Percentiles rank a stretch among this genome's conserved stretches.
phyloP scores from a whole-genome alignment of 768 basidiomycete species.

The Trametopsis cervina region DNA sequence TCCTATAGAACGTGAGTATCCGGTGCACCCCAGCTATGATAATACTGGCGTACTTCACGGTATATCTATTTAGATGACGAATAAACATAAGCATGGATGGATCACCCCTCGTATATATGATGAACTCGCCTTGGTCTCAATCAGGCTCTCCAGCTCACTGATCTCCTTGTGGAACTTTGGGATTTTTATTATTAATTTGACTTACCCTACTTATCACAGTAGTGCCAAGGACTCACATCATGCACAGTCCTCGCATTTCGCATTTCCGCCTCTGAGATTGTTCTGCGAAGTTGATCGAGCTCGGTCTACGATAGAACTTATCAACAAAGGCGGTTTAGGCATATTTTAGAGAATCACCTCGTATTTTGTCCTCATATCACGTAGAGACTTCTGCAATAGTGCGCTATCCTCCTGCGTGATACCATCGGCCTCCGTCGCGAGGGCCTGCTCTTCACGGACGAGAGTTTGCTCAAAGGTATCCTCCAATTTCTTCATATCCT shows the following conservation, averaged over 20 bases:
- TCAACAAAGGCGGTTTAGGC: neutral
- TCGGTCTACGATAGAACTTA: slow-evolving; percentile 40
- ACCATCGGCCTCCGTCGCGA: slow-evolving; percentile 17
- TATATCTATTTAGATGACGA: slow-evolving; percentile 71
- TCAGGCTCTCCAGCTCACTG: slow-evolving; percentile 82
- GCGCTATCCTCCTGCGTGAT: slow-evolving; percentile 26
- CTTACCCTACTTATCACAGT: neutral
- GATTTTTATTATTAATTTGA: slow-evolving; percentile 8
- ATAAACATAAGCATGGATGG: too few species aligned
- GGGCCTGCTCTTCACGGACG: slow-evolving; percentile 40
- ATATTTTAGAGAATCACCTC: slow-evolving; percentile 39
- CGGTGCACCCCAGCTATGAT: too few species aligned
- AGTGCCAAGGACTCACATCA: slow-evolving; percentile 41
- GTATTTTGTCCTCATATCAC: slow-evolving; percentile 43
- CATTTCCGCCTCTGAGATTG: slow-evolving; percentile 62
- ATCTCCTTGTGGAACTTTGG: slow-evolving; percentile 84
- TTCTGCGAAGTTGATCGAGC: slow-evolving; percentile 64
- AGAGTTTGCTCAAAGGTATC: slow-evolving; percentile 61
- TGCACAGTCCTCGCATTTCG: slow-evolving; percentile 65
- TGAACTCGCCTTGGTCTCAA: slow-evolving; percentile 83
- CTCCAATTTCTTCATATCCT: slow-evolving; percentile 77
- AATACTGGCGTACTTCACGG: slow-evolving; percentile 65
- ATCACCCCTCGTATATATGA: too few species aligned
- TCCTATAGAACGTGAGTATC: slow-evolving; percentile 38
- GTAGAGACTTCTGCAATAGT: slow-evolving; percentile 34